Percentiles rank a stretch among this genome's conserved stretches.
These are phyloP conservation scores for Nepenthes gracilis DNA, from an alignment of 148 eudicot species.

Conservation along the genomic window DNA sequence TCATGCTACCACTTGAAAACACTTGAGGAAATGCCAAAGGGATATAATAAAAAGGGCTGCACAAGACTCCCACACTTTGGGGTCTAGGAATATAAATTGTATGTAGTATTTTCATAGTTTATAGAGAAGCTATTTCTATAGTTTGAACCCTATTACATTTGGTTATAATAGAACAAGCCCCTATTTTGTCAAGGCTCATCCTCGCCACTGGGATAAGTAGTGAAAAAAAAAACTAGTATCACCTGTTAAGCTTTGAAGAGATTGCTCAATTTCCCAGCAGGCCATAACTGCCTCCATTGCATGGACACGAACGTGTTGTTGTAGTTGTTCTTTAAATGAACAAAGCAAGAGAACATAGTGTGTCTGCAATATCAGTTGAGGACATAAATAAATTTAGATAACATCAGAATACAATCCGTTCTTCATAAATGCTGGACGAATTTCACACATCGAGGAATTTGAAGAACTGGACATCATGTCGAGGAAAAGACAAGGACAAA, in stretches of 20 bases:
- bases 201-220: not conserved
- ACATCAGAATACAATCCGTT: not conserved
- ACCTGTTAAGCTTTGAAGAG: slow-evolving; percentile 92
- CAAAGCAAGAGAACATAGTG: slow-evolving; percentile 86
- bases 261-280: slow-evolving; percentile 95
- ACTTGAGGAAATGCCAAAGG: not conserved
- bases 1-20: not conserved
- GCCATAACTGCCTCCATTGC: slow-evolving; percentile 99
- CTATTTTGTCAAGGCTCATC: too few species aligned
- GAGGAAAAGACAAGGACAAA: not conserved
- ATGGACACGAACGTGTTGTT: slow-evolving; percentile 91
- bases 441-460: not conserved
- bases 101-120: too few species aligned
- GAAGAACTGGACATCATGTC: not conserved
- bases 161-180: too few species aligned
- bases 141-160: too few species aligned
- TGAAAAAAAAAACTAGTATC: slow-evolving; percentile 2
- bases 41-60: too few species aligned
- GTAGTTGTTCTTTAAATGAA: slow-evolving; percentile 88
- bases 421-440: too few species aligned
- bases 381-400: not conserved
- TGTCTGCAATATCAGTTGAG: slow-evolving; percentile 30
- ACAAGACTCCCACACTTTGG: too few species aligned
- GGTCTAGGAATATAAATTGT: too few species aligned
- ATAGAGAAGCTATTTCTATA: too few species aligned